Evolutionary conservation across 1,284 basidiomycete species (phyloP).

Genomic region (Ceratobasidium sp.): DNA sequence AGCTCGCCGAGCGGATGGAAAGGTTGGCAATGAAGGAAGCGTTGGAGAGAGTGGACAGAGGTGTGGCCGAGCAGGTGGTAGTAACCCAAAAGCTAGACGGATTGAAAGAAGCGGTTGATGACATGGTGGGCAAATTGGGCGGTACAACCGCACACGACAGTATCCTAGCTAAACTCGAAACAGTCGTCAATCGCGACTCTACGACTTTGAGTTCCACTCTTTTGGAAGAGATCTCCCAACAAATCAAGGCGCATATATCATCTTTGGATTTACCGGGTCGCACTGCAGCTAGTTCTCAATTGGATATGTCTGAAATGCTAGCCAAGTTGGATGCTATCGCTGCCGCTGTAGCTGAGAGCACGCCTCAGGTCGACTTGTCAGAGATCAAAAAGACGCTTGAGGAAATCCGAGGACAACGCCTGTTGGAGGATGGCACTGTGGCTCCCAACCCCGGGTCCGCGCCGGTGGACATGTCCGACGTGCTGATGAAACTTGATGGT

Average conservation of each 20-base stretch:
- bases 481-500: conserved; percentile 30
- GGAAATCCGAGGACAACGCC: background rate
- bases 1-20: conserved; percentile 1
- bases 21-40: background rate
- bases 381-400: background rate
- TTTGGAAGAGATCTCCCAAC: conserved; percentile 9
- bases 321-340: conserved; percentile 7
- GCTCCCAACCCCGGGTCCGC: background rate
- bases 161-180: conserved; percentile 22
- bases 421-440: background rate
- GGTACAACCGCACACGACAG: conserved; percentile 27
- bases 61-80: background rate
- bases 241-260: conserved; percentile 26
- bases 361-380: background rate
- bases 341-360: background rate
- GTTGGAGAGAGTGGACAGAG: background rate
- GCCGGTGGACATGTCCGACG: conserved; percentile 17
- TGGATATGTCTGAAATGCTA: background rate
- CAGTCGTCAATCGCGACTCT: background rate
- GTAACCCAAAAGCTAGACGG: background rate
- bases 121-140: conserved; percentile 48
- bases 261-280: background rate
- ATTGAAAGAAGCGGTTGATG: conserved; percentile 50
- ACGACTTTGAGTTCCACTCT: background rate
- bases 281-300: background rate